Conservation (phyloP, 306 rosid genomes). For the Corylus heterophylla region DNA sequence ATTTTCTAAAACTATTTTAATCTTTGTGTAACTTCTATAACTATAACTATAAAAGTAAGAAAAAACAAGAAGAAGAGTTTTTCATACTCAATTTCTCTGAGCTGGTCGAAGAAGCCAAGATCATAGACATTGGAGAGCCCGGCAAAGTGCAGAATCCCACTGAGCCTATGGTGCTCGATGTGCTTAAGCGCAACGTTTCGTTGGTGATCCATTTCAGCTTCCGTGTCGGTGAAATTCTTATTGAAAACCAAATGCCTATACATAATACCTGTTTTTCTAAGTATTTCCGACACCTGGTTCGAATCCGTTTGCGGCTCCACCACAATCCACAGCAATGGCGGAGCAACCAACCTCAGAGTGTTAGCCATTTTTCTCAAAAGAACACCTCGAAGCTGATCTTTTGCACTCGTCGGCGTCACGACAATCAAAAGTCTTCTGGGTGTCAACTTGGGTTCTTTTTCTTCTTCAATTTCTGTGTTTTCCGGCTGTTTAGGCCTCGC, state of each 20-base stretch:
- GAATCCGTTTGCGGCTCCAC: constrained; percentile 61
- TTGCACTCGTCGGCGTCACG: constrained; percentile 79
- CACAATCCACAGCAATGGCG: constrained; percentile 88
- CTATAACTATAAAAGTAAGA: background rate
- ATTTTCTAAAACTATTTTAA: too few relatives aligned
- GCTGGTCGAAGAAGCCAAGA: constrained; percentile 80
- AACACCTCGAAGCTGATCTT: constrained; percentile 48
- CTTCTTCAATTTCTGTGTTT: constrained; percentile 10
- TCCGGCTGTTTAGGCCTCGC: constrained; percentile 19
- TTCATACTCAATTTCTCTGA: constrained; percentile 80
- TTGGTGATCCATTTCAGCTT: constrained; percentile 81
- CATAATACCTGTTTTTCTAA: constrained; percentile 83
- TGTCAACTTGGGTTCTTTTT: constrained; percentile 24
- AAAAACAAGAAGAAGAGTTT: background rate
- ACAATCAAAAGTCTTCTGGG: constrained; percentile 58
- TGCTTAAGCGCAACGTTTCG: constrained; percentile 84
- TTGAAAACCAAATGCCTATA: constrained; percentile 80
- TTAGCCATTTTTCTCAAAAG: constrained; percentile 72
- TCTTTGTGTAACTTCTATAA: too few relatives aligned
- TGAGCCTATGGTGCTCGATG: constrained; percentile 79
- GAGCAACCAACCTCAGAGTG: constrained; percentile 64
- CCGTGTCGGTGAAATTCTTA: constrained; percentile 70
- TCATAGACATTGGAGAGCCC: constrained; percentile 83
- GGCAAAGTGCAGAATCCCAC: constrained; percentile 93
- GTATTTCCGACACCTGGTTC: constrained; percentile 44